phyloP scores from a whole-genome alignment of 192 early-diverging fungal genomes.

The Coemansia pectinata region DNA sequence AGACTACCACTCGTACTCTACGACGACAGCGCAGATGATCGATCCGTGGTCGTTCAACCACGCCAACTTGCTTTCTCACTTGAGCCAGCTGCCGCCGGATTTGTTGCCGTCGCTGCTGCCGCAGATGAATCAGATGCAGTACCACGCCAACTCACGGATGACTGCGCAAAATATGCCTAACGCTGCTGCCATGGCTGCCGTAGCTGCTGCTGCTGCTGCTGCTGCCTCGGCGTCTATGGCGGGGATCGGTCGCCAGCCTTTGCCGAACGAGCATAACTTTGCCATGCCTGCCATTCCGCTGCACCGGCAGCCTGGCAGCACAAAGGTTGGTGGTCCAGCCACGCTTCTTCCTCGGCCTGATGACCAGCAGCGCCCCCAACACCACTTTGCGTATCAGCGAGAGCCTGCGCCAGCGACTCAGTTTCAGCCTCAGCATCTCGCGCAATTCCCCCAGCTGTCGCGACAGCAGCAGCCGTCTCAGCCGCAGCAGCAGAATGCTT shows the following conservation, averaged over 20 bases:
- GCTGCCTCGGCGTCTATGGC: background rate
- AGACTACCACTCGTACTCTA: constrained; percentile 40
- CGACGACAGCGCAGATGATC: constrained; percentile 46
- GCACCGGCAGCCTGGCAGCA: constrained; percentile 7
- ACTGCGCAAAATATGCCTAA: constrained; percentile 19
- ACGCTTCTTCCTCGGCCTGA: background rate
- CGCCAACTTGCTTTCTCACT: constrained; percentile 31
- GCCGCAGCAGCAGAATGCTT: constrained; percentile 9
- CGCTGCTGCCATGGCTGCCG: constrained; percentile 34
- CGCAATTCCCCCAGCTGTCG: background rate
- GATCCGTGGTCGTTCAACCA: constrained; percentile 53
- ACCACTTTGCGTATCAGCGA: background rate
- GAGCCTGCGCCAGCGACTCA: background rate
- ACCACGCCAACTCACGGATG: constrained; percentile 12
- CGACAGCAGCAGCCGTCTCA: constrained; percentile 14
- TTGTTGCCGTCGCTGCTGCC: constrained; percentile 36
- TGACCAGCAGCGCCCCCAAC: constrained; percentile 12
- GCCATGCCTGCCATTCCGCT: constrained; percentile 17
- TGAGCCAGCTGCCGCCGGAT: constrained; percentile 50
- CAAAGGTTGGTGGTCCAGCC: background rate
- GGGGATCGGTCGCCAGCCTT: constrained; percentile 1
- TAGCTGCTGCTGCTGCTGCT: constrained; percentile 17
- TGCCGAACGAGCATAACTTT: constrained; percentile 27
- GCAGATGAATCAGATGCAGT: constrained; percentile 24
- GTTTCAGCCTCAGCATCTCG: background rate